phyloP scores from a whole-genome alignment of 306 rosid genomes.

The Spatholobus suberectus region DNA sequence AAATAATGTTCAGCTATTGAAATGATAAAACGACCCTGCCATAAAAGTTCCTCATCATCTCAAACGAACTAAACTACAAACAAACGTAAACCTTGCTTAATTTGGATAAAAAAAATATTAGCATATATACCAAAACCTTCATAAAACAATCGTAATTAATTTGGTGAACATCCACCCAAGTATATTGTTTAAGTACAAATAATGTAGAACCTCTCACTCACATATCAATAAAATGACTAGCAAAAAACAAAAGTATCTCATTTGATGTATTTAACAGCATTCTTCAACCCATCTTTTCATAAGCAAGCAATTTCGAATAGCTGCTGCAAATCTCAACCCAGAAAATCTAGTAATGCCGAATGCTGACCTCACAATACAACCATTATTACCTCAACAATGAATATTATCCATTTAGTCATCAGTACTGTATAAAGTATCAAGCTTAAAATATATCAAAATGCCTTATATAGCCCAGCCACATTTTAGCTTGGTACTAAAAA shows the following conservation, averaged over 20 bases:
- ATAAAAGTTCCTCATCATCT: neutral
- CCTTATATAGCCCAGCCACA: slow-evolving; percentile 29
- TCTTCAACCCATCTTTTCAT: slow-evolving; percentile 26
- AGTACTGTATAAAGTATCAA: slow-evolving; percentile 25
- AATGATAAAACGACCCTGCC: neutral
- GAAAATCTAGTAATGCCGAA: slow-evolving; percentile 25
- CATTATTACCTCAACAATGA: slow-evolving; percentile 38
- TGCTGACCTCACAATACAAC: slow-evolving; percentile 32
- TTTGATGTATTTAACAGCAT: slow-evolving; percentile 19
- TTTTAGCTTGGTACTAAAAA: slow-evolving; percentile 39
- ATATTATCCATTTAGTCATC: slow-evolving; percentile 20
- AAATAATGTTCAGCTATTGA: neutral
- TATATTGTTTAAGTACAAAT: slow-evolving; percentile 3
- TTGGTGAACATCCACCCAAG: neutral
- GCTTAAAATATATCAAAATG: slow-evolving; percentile 8
- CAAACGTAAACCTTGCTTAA: neutral
- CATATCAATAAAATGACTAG: neutral
- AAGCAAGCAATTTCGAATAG: slow-evolving; percentile 26
- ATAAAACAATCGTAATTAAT: slow-evolving; percentile 9
- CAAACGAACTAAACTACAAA: neutral
- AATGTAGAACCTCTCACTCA: neutral
- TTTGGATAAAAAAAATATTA: neutral
- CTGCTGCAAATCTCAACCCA: slow-evolving; percentile 26
- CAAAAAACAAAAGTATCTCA: neutral
- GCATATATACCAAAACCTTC: slow-evolving; percentile 21